Base-by-base conservation (phyloP, 2,329 filamentous ascomycete genomes). In the Parafenestella ontariensis region DNA sequence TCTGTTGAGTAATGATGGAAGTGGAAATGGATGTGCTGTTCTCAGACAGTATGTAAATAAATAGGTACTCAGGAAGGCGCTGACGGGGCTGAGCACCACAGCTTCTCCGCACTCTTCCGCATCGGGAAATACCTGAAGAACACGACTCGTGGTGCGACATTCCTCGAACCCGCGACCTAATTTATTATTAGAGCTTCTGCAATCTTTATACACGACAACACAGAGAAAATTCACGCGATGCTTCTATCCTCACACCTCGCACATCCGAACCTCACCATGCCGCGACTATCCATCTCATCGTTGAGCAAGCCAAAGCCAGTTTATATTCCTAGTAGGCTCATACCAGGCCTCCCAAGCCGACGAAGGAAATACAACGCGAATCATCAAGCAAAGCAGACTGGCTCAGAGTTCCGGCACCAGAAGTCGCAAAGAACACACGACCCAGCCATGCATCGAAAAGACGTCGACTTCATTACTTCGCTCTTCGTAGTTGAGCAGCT, bases 401-500 rank as follows among this genome's bases (percentile, higher is more conserved):
- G 34, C n/a, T 8, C 15, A 37, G 43, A 20, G 28, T 20, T 11
- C 26, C 20, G n/a, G 15, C 18, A 26, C 2, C 43, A 26, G n/a
- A 34, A 18, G 11, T 13, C 17, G 13, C 2, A 5, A 4, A 21
- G 1, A 1, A 24, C 15, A 17, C 11, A 29, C 6, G 36, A 44
- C 29, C 13, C 50, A 7, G 23, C 20, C 1, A 46, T 41, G n/a
- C 43, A 44, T 10, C 44, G 43, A 4, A 36, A 29, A n/a, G 50
- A 52, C 23, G 24, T 52, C 17, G 50, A 52, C 31, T 52, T 52
- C 36, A 48, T 48, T 18, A n/a, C 50, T 15, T 36, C 43, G 2
- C 44, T 52, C 11, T 52, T 45, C 34, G 39, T 52, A 3, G 39
- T 52, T 15, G 50, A 52, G 20, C 26, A 52, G 26, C 23, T 23